These are phyloP conservation scores for Gossypium bickii DNA, from an alignment of 345 rosid species.

Conservation along the genomic window DNA sequence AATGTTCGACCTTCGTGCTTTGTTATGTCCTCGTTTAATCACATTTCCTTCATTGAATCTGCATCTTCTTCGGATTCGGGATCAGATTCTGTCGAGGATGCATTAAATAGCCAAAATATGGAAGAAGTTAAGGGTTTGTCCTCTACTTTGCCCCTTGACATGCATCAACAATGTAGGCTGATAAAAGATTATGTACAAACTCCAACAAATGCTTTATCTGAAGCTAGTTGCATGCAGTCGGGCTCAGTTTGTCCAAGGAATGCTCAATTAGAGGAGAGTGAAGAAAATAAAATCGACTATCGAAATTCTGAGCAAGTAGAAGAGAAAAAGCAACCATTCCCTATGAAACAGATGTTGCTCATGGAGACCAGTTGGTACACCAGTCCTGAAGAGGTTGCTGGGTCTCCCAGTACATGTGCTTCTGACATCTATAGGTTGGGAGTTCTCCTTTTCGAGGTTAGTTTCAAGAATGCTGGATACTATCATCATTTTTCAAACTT, in stretches of 20 bases:
- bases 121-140: constrained; percentile 39
- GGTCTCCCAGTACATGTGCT: constrained; percentile 60
- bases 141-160: constrained; percentile 39
- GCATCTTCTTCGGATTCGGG: constrained; percentile 96
- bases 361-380: constrained; percentile 87
- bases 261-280: constrained; percentile 32
- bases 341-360: constrained; percentile 78
- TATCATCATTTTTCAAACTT: background rate
- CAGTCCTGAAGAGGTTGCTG: constrained; percentile 81
- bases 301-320: constrained; percentile 40
- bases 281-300: constrained; percentile 38
- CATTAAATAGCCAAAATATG: constrained; percentile 42
- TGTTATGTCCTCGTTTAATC: constrained; percentile 85
- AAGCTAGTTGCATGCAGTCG: constrained; percentile 56
- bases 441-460: constrained; percentile 88
- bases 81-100: constrained; percentile 82
- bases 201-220: constrained; percentile 44
- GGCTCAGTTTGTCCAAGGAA: constrained; percentile 36
- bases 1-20: constrained; percentile 96
- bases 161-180: constrained; percentile 30
- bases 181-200: constrained; percentile 40
- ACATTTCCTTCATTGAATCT: constrained; percentile 88
- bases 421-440: constrained; percentile 89
- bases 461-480: constrained; percentile 4
- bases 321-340: constrained; percentile 63